These are phyloP conservation scores for Schizosaccharomyces osmophilus DNA, from an alignment of 805 yeast species.

Conservation along the genomic window DNA sequence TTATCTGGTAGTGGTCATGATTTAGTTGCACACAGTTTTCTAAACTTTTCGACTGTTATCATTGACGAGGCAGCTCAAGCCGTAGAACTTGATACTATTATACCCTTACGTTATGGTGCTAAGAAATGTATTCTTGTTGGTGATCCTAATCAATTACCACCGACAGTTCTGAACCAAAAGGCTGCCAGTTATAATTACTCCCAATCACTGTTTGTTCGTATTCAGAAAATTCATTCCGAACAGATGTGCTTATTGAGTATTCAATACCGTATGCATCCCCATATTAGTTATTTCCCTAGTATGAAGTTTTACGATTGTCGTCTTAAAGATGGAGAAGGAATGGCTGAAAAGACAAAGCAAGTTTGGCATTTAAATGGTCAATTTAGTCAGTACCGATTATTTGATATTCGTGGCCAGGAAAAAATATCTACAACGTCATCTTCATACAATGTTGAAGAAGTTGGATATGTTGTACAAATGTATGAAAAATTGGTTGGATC, in stretches of 20 bases:
- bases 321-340: conserved; percentile 55
- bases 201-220: conserved; percentile 79
- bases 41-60: conserved; percentile 69
- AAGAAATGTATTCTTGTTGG: conserved; percentile 88
- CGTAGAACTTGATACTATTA: conserved; percentile 74
- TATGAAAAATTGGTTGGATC: conserved; percentile 26
- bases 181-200: conserved; percentile 66
- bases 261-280: conserved; percentile 95
- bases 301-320: conserved; percentile 50
- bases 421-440: conserved; percentile 47
- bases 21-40: conserved; percentile 44
- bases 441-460: conserved; percentile 45
- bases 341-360: conserved; percentile 32
- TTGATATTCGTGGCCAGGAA: conserved; percentile 42
- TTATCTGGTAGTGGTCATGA: conserved; percentile 88
- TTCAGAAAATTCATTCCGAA: conserved; percentile 42
- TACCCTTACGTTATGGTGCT: conserved; percentile 81
- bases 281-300: conserved; percentile 69
- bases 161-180: conserved; percentile 74
- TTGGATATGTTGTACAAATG: conserved; percentile 44
- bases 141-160: conserved; percentile 94
- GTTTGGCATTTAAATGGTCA: conserved; percentile 46
- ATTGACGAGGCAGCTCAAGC: conserved; percentile 96
- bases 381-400: conserved; percentile 58
- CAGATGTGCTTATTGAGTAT: conserved; percentile 56